Evolutionary conservation across 1,284 basidiomycete species (phyloP).

Genomic region (Tranzscheliella williamsii): DNA sequence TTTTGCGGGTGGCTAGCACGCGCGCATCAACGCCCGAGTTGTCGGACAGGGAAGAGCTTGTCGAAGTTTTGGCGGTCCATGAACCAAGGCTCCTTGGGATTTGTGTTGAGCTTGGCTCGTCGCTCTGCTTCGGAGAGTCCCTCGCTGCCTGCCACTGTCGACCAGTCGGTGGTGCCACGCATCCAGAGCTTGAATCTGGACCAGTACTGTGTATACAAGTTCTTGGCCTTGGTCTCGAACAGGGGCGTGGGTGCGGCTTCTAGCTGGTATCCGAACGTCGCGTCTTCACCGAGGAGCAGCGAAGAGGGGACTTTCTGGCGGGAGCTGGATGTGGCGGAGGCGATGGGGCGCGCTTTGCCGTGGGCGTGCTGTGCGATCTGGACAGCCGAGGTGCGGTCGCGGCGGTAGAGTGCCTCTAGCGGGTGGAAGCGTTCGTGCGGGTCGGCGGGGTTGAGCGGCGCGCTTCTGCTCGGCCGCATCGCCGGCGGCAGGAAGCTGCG

Average conservation of each 20-base stretch:
- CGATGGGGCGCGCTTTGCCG: slow-evolving; percentile 18
- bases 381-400: slow-evolving; percentile 28
- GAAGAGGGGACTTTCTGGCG: slow-evolving; percentile 26
- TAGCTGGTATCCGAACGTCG: slow-evolving; percentile 32
- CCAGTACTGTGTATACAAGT: slow-evolving; percentile 36
- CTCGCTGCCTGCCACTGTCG: slow-evolving; percentile 5
- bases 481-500: slow-evolving; percentile 15
- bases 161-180: slow-evolving; percentile 34
- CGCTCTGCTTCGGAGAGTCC: slow-evolving; percentile 8
- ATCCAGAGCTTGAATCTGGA: slow-evolving; percentile 32
- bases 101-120: slow-evolving; percentile 8
- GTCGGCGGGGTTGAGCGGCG: slow-evolving; percentile 22
- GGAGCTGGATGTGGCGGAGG: slow-evolving; percentile 6
- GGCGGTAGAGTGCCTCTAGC: slow-evolving; percentile 16
- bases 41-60: slow-evolving; percentile 29
- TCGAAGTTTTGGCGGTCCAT: slow-evolving; percentile 40
- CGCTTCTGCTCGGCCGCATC: slow-evolving; percentile 13
- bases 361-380: slow-evolving; percentile 22
- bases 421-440: slow-evolving; percentile 19
- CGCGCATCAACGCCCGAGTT: too few species aligned
- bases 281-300: slow-evolving; percentile 27
- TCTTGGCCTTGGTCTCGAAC: slow-evolving; percentile 21
- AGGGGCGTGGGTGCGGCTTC: slow-evolving; percentile 32
- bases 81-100: slow-evolving; percentile 43
- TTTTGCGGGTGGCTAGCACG: too few species aligned